Evolutionary conservation across 257 asterid genomes (phyloP).

Genomic region (Pogostemon cablin): DNA sequence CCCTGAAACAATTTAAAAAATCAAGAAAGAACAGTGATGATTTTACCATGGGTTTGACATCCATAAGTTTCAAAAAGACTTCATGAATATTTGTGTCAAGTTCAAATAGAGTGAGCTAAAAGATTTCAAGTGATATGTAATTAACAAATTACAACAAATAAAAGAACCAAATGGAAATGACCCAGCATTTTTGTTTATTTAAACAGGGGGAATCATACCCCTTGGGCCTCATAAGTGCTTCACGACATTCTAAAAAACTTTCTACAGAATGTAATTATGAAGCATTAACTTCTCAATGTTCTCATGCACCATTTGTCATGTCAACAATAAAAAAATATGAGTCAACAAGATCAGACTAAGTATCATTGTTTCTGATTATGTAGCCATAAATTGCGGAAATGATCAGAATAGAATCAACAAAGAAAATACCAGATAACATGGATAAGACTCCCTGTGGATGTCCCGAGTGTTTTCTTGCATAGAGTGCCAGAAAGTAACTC

Average conservation of each 20-base stretch:
- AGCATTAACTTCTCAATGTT: background rate
- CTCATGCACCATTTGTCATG: background rate
- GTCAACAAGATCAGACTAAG: too few species aligned
- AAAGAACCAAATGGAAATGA: background rate
- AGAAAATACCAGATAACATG: constrained; percentile 88
- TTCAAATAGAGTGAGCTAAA: background rate
- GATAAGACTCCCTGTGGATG: constrained; percentile 94
- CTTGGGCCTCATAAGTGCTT: background rate
- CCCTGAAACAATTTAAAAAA: constrained; percentile 58
- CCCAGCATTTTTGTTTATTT: background rate
- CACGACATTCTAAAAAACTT: background rate
- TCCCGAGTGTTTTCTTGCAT: constrained; percentile 97
- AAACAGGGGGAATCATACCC: background rate
- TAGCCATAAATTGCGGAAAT: constrained; percentile 19
- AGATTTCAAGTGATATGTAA: background rate
- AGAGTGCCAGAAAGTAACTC: constrained; percentile 93
- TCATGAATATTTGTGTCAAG: background rate
- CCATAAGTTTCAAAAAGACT: background rate
- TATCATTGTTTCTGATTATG: background rate
- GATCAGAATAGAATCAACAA: background rate
- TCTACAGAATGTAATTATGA: background rate
- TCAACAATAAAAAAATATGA: background rate
- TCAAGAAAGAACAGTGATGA: constrained; percentile 6
- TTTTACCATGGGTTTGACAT: background rate
- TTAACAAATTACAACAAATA: background rate